These are phyloP conservation scores for Ganoderma multipileum DNA, from an alignment of 1,284 basidiomycete species.

Conservation along the genomic window DNA sequence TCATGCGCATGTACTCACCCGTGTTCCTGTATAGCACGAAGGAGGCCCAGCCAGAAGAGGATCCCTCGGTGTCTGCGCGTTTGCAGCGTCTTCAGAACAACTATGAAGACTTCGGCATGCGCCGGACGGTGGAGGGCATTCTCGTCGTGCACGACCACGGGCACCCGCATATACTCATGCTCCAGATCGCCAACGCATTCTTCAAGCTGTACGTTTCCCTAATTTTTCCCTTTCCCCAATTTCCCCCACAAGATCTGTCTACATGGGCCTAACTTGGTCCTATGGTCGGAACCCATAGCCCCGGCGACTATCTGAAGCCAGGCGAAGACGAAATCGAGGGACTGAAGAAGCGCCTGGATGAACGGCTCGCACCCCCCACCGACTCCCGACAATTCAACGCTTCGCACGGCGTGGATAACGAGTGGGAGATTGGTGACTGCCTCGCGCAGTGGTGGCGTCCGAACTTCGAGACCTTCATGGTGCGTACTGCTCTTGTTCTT, in stretches of 20 bases:
- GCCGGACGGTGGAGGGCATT: slow-evolving; percentile 95
- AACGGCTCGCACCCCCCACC: slow-evolving; percentile 83
- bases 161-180: slow-evolving; percentile 95
- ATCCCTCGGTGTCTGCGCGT: slow-evolving; percentile 91
- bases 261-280: not conserved
- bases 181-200: slow-evolving; percentile 98
- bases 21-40: slow-evolving; percentile 70
- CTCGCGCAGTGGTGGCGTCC: slow-evolving; percentile 98
- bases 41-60: slow-evolving; percentile 95
- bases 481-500: slow-evolving; percentile 46
- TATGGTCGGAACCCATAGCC: slow-evolving; percentile 54
- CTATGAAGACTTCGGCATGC: slow-evolving; percentile 96
- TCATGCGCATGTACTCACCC: not conserved
- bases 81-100: slow-evolving; percentile 92
- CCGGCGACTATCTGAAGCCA: slow-evolving; percentile 97
- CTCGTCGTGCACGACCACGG: slow-evolving; percentile 95
- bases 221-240: slow-evolving; percentile 3
- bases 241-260: not conserved
- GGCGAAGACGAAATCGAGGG: slow-evolving; percentile 94
- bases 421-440: slow-evolving; percentile 96
- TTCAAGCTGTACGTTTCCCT: slow-evolving; percentile 88
- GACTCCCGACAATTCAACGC: slow-evolving; percentile 72
- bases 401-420: slow-evolving; percentile 78
- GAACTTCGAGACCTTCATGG: slow-evolving; percentile 98
- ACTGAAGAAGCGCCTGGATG: slow-evolving; percentile 87